Evolutionary conservation across 148 eudicot species (phyloP), one percentile per base, ranked within the genome.

Genomic region (Mesembryanthemum crystallinum): DNA sequence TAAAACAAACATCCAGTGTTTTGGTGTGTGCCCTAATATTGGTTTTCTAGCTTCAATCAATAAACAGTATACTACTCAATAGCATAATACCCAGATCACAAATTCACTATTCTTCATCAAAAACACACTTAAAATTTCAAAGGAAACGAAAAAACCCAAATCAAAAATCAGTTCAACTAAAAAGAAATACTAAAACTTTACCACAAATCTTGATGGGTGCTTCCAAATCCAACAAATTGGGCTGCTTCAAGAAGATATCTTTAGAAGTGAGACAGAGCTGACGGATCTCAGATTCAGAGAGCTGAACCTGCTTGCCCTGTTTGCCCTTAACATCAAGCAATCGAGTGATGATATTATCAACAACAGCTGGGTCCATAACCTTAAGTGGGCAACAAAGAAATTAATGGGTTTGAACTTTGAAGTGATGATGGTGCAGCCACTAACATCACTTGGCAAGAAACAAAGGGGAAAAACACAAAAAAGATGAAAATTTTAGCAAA

Each of bases 171-270:
- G 43, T 12, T 17, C 17, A 27, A 69, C 2, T 29, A 64, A 64
- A n/a, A 76, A 39, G 60, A 71, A 64, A 27, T 15, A 20, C 0
- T 13, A 14, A 15, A 54, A 59, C 60, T 9, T 59, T 86, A 91
- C 96, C 96, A 73, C 96, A 90, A 81, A 90, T 84, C 84, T 88
- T 87, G 77, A 90, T 87, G 69, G 96, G 92, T 24, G 96, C 96
- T 70, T 86, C 86, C 70, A 90, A 85, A 39, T 88, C 89, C 67
- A 90, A 80, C 67, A 90, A 85, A 88, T 87, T 90, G 43, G 95
- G 95, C 74, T 90, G 92, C 12, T 73, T 78, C 81, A 90, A 70
- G 77, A 90, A 90, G 71, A 90, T 76, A 24, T 78, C 84, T 23
- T 74, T 84, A 18, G 92, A 85, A 64, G 72, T 78, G 24, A 87